Conservation (phyloP, 1,284 basidiomycete genomes). For the Malassezia dermatis region DNA sequence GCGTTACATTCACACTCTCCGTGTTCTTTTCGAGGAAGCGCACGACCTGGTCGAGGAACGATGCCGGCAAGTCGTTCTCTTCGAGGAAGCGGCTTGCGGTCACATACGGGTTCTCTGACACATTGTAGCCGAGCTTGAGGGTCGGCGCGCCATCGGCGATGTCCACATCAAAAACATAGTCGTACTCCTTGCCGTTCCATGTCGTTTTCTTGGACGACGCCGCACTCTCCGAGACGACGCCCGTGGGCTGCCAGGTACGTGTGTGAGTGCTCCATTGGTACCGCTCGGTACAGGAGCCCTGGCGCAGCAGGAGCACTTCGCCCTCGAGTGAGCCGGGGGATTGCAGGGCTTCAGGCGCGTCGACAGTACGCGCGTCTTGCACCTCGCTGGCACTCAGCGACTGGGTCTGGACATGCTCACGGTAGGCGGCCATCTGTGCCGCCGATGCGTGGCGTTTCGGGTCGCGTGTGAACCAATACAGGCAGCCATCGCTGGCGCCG, state of each 20-base stretch:
- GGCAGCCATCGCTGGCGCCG: conserved; percentile 73
- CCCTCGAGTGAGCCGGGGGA: conserved; percentile 73
- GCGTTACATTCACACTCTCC: conserved; percentile 57
- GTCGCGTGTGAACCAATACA: conserved; percentile 73
- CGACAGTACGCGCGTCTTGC: conserved; percentile 55
- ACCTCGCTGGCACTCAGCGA: conserved; percentile 55
- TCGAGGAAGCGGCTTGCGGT: conserved; percentile 84
- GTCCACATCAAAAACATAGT: conserved; percentile 97
- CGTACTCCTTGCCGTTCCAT: conserved; percentile 79
- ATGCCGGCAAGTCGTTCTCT: conserved; percentile 68
- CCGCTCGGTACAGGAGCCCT: conserved; percentile 33
- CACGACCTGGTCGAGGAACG: conserved; percentile 82
- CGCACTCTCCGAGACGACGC: conserved; percentile 88
- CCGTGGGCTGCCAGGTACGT: conserved; percentile 77
- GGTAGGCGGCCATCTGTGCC: conserved; percentile 50
- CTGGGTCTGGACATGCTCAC: conserved; percentile 34
- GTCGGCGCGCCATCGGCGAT: conserved; percentile 84
- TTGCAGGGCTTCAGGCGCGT: conserved; percentile 60
- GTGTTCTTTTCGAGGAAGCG: conserved; percentile 90
- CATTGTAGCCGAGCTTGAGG: conserved; percentile 85
- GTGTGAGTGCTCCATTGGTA: conserved; percentile 61
- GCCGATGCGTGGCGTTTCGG: conserved; percentile 65
- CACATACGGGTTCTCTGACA: conserved; percentile 69
- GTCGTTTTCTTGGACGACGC: conserved; percentile 76
- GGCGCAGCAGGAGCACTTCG: conserved; percentile 66